Evolutionary conservation across 2,329 filamentous ascomycete species (phyloP), one percentile per base, ranked within the genome.

Genomic region (Rugonectria rugulosa): DNA sequence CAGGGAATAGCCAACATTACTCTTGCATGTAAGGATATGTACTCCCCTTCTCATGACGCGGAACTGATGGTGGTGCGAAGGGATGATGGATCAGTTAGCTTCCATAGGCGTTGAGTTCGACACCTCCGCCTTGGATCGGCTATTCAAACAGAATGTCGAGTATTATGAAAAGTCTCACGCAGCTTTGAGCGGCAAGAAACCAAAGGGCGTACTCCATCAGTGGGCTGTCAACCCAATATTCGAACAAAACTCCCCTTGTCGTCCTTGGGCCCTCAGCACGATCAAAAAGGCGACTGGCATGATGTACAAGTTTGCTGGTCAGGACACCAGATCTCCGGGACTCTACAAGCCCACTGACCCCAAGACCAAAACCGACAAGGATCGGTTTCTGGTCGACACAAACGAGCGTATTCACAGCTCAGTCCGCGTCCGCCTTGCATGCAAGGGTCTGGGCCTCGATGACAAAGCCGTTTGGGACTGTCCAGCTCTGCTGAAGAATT

Each of bases 21-120:
- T 19, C 67, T 78, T 41, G 69, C 73, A 15, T 78, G 75, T 77
- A 62, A 62, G 75, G 65, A n/a, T n/a, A 31, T 14, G 12, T 5
- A 15, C n/a, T n/a, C n/a, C n/a, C n/a, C n/a, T n/a, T n/a, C n/a
- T n/a, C n/a, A n/a, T n/a, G n/a, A n/a, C n/a, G n/a, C n/a, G n/a
- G n/a, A n/a, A n/a, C n/a, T n/a, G 7, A 20, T 11, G 9, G 5
- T 6, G 3, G 32, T 5, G 10, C 26, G 12, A 6, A 81, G 79
- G 80, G 80, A 83, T 83, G 80, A 81, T 82, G 78, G 81, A 83
- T 43, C 81, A 84, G 58, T 72, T 84, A 42, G 74, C 77, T 4
- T 81, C 79, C 6, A 70, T 83, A 6, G 80, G 79, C 6, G 75
- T 80, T 27, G 79, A 83, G 62, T 83, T 83, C 57, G 72, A 80